Base-by-base conservation (phyloP, 164 flowering plant genomes). In the Tetracentron sinense region DNA sequence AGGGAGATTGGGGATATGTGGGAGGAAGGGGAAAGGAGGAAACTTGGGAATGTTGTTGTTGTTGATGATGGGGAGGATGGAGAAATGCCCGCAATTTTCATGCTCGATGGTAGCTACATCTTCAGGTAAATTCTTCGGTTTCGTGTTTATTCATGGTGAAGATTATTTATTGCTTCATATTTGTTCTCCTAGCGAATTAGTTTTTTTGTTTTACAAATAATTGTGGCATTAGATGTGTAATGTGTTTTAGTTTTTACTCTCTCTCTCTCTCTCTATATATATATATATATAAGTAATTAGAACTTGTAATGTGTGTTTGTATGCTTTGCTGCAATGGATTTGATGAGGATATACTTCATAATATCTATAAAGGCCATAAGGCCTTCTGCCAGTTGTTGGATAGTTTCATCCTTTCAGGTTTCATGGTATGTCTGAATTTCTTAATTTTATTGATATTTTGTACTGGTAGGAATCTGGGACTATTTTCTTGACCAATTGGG, bases 1-100 rank as follows among this genome's bases (percentile, higher is more conserved):
- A 77, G 87, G 72, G 87, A 79, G 71, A 69, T 84, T 71, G 93
- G 91, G 62, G 82, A 89, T 65, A 94, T 89, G 96, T 87, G 94
- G 98, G 80, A 69, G 25, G 86, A 82, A 58, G 90, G 90, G 46
- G 95, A 91, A 65, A 76, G 96, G 75, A 44, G 69, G 69, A 55
- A 78, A 51, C 82, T 89, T 23, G 97, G 96, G 63, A 84, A 79
- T 56, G 83, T 85, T 59, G 96, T 78, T 54, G 88, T 78, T 15
- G 48, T 87, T n/a, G 84, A 78, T n/a, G 84, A 78, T 53, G 85
- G 76, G 23, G 74, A 71, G 3, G 71, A 63, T 26, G 58, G 70
- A 21, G 74, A 71, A 17, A 22, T 50, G 12, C 82, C 86, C 7
- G 72, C 50, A 26, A 62, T 91, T 60, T 91, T 86, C 69, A 94